Evolutionary conservation across 1,139 yeast species (phyloP).

Genomic region (Debaryomyces subglobosus): DNA sequence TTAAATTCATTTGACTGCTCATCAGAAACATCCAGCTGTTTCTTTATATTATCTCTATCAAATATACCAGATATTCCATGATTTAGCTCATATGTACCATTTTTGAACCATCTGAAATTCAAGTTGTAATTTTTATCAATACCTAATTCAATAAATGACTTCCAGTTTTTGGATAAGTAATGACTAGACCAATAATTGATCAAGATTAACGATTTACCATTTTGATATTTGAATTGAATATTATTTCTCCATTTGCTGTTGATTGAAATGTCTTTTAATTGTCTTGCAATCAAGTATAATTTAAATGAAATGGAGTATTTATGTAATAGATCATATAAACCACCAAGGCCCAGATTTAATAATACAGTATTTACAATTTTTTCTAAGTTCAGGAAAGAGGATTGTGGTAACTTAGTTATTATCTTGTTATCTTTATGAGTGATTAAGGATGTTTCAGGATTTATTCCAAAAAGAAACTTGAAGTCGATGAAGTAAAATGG

Average conservation of each 20-base stretch:
- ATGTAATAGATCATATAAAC: slow-evolving; percentile 69
- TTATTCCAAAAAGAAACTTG: slow-evolving; percentile 58
- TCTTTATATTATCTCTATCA: slow-evolving; percentile 8
- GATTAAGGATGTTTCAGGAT: slow-evolving; percentile 37
- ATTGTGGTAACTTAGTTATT: slow-evolving; percentile 35
- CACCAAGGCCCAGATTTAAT: slow-evolving; percentile 53
- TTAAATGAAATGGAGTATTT: slow-evolving; percentile 75
- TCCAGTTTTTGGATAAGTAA: slow-evolving; percentile 40
- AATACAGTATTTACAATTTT: slow-evolving; percentile 59
- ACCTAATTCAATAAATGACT: slow-evolving; percentile 66
- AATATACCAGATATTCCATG: slow-evolving; percentile 23
- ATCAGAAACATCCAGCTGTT: neutral
- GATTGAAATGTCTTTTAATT: slow-evolving; percentile 57
- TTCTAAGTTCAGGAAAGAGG: slow-evolving; percentile 53
- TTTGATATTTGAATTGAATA: slow-evolving; percentile 65
- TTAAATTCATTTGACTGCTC: slow-evolving; percentile 2
- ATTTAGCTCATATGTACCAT: slow-evolving; percentile 41
- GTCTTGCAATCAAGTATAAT: slow-evolving; percentile 68
- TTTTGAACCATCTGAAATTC: slow-evolving; percentile 69
- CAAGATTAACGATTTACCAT: slow-evolving; percentile 61
- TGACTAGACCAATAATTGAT: slow-evolving; percentile 72
- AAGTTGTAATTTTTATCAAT: slow-evolving; percentile 55
- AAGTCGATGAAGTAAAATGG: slow-evolving; percentile 82
- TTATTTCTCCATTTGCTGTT: slow-evolving; percentile 65
- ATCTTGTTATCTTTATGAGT: slow-evolving; percentile 31